Conservation (phyloP, 2,329 filamentous ascomycete species). For the Phaeosphaeriaceae sp. region DNA sequence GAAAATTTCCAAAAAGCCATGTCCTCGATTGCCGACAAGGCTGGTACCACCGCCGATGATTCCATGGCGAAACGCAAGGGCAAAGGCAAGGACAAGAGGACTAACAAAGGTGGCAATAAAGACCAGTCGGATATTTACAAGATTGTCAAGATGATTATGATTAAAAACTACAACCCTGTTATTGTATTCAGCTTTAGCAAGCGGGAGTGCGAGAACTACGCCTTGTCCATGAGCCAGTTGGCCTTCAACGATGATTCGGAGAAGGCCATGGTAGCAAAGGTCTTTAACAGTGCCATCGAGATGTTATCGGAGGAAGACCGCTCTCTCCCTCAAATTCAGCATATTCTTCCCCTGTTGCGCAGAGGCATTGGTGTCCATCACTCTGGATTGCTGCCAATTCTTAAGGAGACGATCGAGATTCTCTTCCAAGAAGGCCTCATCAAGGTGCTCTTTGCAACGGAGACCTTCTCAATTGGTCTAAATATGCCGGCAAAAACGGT, state of each 20-base stretch:
- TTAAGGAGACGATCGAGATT: constrained; percentile 99
- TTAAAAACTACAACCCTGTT: constrained; percentile 95
- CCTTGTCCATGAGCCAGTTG: constrained; percentile 82
- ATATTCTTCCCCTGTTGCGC: constrained; percentile 86
- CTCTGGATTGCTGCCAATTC: constrained; percentile 89
- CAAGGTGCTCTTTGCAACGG: constrained; percentile 96
- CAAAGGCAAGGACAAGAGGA: constrained; percentile 89
- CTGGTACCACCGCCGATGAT: constrained; percentile 83
- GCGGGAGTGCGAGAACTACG: constrained; percentile 90
- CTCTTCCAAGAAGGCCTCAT: constrained; percentile 97
- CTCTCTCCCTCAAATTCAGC: constrained; percentile 84
- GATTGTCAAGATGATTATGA: constrained; percentile 98
- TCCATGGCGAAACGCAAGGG: constrained; percentile 80
- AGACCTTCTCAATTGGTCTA: constrained; percentile 97
- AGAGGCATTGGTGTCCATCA: constrained; percentile 97
- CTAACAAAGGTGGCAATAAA: constrained; percentile 79
- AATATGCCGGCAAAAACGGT: constrained; percentile 99
- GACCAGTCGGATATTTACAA: constrained; percentile 85
- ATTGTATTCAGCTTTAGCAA: constrained; percentile 99
- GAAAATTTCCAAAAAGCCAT: constrained; percentile 98
- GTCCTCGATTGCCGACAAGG: constrained; percentile 84
- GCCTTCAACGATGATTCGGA: constrained; percentile 97
- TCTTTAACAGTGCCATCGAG: constrained; percentile 92
- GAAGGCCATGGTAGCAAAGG: constrained; percentile 90
- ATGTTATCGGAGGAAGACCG: constrained; percentile 92